Conservation (phyloP, 164 flowering plant species). For the Nelumbo lutea region DNA sequence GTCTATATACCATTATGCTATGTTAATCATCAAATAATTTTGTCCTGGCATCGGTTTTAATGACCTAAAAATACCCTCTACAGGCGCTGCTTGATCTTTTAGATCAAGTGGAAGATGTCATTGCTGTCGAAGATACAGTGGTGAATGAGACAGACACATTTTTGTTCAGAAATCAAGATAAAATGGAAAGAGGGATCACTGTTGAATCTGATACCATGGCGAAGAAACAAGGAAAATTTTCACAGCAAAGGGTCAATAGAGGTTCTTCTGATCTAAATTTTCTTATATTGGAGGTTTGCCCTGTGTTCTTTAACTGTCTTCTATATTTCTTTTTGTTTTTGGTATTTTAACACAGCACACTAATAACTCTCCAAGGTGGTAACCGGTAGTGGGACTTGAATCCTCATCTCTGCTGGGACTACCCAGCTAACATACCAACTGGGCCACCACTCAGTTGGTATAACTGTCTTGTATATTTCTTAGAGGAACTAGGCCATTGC, state of each 20-base stretch:
- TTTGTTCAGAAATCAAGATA: constrained; percentile 18
- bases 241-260: constrained; percentile 13
- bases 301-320: background rate
- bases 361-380: too few relatives aligned
- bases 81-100: constrained; percentile 91
- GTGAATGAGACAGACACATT: constrained; percentile 14
- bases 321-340: too few relatives aligned
- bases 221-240: constrained; percentile 3
- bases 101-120: constrained; percentile 94
- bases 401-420: too few relatives aligned
- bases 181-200: constrained; percentile 8
- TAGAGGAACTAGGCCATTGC: too few relatives aligned
- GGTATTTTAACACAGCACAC: too few relatives aligned
- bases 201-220: constrained; percentile 16
- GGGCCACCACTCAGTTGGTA: too few relatives aligned
- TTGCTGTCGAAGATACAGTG: constrained; percentile 54
- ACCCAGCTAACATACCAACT: too few relatives aligned
- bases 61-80: background rate
- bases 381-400: too few relatives aligned
- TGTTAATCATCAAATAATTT: background rate
- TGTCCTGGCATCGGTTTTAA: background rate
- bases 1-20: background rate
- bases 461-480: too few relatives aligned
- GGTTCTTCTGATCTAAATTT: constrained; percentile 31
- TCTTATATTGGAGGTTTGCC: constrained; percentile 80